Evolutionary conservation across 805 yeast genomes (phyloP).

Genomic region (Maudiozyma bulderi): DNA sequence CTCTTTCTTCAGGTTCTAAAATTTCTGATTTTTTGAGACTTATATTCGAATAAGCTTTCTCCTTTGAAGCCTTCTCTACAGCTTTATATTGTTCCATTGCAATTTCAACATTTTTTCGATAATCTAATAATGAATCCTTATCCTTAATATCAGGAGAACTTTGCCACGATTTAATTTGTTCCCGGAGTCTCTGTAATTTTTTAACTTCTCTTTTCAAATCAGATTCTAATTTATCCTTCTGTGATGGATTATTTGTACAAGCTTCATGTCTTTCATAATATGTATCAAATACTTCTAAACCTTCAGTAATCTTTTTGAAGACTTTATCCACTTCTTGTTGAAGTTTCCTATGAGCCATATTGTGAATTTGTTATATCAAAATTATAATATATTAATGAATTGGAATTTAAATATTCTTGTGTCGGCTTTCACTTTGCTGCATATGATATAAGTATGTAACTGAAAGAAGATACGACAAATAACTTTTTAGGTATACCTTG

Average conservation of each 20-base stretch:
- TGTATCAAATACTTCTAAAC: conserved; percentile 74
- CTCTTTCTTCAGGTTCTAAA: conserved; percentile 71
- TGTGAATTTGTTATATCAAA: not conserved
- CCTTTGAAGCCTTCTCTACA: conserved; percentile 86
- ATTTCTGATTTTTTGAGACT: conserved; percentile 62
- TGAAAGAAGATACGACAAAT: no score
- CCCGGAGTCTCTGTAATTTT: conserved; percentile 84
- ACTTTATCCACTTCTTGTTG: conserved; percentile 83
- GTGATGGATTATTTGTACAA: conserved; percentile 69
- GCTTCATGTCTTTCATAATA: conserved; percentile 77
- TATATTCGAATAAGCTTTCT: conserved; percentile 88
- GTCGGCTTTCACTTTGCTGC: not conserved
- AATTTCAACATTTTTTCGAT: conserved; percentile 54
- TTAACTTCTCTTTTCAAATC: conserved; percentile 93
- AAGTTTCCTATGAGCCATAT: conserved; percentile 39
- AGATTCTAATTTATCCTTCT: conserved; percentile 85
- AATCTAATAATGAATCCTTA: conserved; percentile 73
- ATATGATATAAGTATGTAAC: not conserved
- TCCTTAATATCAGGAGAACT: conserved; percentile 86
- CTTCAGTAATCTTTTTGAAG: conserved; percentile 78
- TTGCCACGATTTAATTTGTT: conserved; percentile 92
- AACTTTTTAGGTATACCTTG: no score
- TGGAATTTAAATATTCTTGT: not conserved
- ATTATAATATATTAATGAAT: not conserved
- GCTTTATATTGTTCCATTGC: conserved; percentile 97